phyloP scores from a whole-genome alignment of 371 early-diverging fungal genomes.

The Umbelopsis sp. region DNA sequence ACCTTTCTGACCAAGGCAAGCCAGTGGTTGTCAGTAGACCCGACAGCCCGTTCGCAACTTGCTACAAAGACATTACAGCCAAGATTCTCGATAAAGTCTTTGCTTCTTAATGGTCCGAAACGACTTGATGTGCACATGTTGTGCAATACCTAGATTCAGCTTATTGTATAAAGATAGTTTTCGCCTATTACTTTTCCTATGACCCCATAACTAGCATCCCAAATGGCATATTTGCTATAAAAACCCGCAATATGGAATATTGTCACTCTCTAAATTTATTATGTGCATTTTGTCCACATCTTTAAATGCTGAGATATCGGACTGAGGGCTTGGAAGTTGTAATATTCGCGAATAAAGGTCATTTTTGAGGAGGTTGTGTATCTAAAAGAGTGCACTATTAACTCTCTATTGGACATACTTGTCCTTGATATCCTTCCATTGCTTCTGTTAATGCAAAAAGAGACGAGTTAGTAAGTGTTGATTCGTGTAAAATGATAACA shows the following conservation, averaged over 20 bases:
- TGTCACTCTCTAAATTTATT: constrained; percentile 7
- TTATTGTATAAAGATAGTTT: neutral
- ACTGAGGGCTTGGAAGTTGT: constrained; percentile 5
- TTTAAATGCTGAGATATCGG: neutral
- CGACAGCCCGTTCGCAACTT: constrained; percentile 60
- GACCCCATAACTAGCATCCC: no score
- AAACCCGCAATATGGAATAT: neutral
- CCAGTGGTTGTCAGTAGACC: constrained; percentile 77
- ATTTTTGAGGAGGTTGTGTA: neutral
- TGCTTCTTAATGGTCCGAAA: constrained; percentile 17
- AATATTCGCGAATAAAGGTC: neutral
- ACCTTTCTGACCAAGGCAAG: constrained; percentile 74
- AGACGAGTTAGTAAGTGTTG: neutral
- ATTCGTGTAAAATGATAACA: neutral
- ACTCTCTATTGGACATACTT: constrained; percentile 58
- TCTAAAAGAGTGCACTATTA: neutral
- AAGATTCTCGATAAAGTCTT: constrained; percentile 49
- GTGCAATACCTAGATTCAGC: neutral
- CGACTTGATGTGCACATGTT: neutral
- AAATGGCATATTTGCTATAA: neutral
- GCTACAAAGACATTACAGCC: constrained; percentile 67
- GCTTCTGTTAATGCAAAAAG: constrained; percentile 40
- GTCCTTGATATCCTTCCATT: constrained; percentile 79
- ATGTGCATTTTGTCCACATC: constrained; percentile 1
- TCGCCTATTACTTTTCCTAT: no score